Base-by-base conservation (phyloP, 805 yeast genomes). In the Priceomyces fermenticarens region DNA sequence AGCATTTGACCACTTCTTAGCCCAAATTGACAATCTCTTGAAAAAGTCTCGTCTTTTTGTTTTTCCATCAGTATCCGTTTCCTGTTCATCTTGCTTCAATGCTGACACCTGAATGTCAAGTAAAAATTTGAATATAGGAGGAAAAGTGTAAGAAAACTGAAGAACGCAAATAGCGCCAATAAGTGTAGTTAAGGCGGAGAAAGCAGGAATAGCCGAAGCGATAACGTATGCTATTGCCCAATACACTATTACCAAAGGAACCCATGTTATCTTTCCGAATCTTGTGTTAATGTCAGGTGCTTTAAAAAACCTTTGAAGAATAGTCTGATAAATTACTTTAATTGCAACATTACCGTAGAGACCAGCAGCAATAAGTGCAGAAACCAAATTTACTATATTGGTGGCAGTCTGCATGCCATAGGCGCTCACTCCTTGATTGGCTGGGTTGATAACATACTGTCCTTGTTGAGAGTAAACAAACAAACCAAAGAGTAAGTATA, bases 301-400 rank as follows among this genome's bases (percentile, higher is more conserved):
- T 11, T 52, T 48, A 42, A 66, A 49, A 12, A 65, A 45, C 9
- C 59, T 40, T 17, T 63, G 61, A 27, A 69, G 43, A 41, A 69
- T 55, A 11, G 69, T 63, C 44, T 65, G 65, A 59, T 72, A 73
- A 20, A 64, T 41, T n/a, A 68, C 70, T 55, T 73, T 73, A 44
- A 70, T 54, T 30, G 75, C 75, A 35, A 73, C 62, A 52, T 73
- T 73, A 25, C 74, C 75, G 46, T 70, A 73, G 42, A 73, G 60
- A 11, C 65, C 65, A 29, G 70, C 73, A 26, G 76, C 77, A 40
- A 72, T 56, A 38, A 71, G 51, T 13, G 72, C 74, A 9, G 69
- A 57, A 25, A 71, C 53, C 29, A 72, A 49, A 36, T 54, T 47
- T 42, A 61, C 48, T 45, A 72, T 51, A 57, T 70, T 63, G 38